phyloP scores from a whole-genome alignment of 2,329 filamentous ascomycete species.

The Alternaria rosae region DNA sequence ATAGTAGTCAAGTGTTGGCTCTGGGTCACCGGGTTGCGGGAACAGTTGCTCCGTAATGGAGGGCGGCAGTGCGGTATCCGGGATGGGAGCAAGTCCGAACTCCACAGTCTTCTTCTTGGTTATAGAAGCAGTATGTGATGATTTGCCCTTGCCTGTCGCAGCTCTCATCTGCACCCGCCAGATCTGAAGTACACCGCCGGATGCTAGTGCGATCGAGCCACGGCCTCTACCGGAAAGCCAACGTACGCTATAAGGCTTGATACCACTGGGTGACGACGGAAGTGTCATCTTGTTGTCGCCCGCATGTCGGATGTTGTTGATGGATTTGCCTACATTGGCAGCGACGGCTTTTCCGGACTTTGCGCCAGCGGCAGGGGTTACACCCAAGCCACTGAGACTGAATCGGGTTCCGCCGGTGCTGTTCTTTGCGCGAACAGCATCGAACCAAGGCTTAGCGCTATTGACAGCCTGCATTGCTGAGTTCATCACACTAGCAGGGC shows the following conservation, averaged over 20 bases:
- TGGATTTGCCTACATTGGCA: slow-evolving; percentile 75
- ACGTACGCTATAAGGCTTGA: slow-evolving; percentile 66
- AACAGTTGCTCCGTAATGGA: slow-evolving; percentile 40
- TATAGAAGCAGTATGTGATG: slow-evolving; percentile 52
- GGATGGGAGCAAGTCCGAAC: slow-evolving; percentile 69
- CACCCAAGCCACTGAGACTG: slow-evolving; percentile 47
- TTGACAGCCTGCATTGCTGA: slow-evolving; percentile 55
- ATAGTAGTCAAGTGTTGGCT: slow-evolving; percentile 32
- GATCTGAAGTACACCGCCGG: slow-evolving; percentile 70
- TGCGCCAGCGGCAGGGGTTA: slow-evolving; percentile 57
- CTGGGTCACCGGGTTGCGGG: slow-evolving; percentile 36
- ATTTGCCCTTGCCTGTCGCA: slow-evolving; percentile 50
- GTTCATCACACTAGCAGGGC: slow-evolving; percentile 43
- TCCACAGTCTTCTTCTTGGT: slow-evolving; percentile 70
- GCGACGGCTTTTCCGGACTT: slow-evolving; percentile 76
- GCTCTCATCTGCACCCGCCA: slow-evolving; percentile 65
- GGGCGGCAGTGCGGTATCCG: slow-evolving; percentile 60
- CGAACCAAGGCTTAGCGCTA: slow-evolving; percentile 51
- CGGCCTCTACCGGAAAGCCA: slow-evolving; percentile 71
- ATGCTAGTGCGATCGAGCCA: slow-evolving; percentile 70
- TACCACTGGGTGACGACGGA: slow-evolving; percentile 62
- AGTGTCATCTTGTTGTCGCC: slow-evolving; percentile 78
- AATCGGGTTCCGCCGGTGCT: slow-evolving; percentile 43
- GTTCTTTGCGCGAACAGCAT: slow-evolving; percentile 48
- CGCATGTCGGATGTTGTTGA: slow-evolving; percentile 74